Conservation (phyloP, 306 rosid genomes). For the Carpinus fangiana region DNA sequence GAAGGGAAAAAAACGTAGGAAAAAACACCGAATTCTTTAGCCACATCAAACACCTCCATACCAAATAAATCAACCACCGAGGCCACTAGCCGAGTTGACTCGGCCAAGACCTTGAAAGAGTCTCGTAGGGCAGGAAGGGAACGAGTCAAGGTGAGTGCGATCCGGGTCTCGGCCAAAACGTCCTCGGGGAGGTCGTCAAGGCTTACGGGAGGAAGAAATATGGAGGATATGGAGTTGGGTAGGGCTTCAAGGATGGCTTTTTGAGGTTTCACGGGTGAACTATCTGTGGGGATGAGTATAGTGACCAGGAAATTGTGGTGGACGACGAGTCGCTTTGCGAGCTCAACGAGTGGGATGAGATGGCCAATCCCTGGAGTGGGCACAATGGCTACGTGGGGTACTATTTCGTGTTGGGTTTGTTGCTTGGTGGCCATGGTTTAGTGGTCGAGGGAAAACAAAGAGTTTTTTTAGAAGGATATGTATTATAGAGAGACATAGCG, state of each 20-base stretch:
- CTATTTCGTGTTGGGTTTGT: not conserved
- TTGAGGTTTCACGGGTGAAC: constrained; percentile 23
- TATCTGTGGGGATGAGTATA: constrained; percentile 30
- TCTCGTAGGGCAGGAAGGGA: constrained; percentile 24
- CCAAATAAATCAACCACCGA: constrained; percentile 27
- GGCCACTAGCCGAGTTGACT: constrained; percentile 24
- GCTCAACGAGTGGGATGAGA: constrained; percentile 26
- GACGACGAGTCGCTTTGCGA: constrained; percentile 26
- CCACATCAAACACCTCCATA: constrained; percentile 20
- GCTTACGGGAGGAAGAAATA: constrained; percentile 25
- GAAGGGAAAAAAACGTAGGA: constrained; percentile 20
- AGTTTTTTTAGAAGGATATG: no score
- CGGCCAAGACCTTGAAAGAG: constrained; percentile 15
- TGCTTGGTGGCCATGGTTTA: not conserved
- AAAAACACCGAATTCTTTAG: constrained; percentile 6
- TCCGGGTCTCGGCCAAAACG: not conserved
- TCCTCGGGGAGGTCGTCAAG: constrained; percentile 23
- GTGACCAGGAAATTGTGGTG: constrained; percentile 24
- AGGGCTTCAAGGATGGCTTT: constrained; percentile 19
- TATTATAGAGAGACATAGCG: no score
- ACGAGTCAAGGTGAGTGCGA: constrained; percentile 22
- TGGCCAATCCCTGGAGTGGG: constrained; percentile 39
- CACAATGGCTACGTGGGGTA: constrained; percentile 22
- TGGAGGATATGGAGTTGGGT: constrained; percentile 21
- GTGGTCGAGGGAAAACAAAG: no score